phyloP scores from a whole-genome alignment of 2,329 filamentous ascomycete genomes.

The Botrytis aclada region DNA sequence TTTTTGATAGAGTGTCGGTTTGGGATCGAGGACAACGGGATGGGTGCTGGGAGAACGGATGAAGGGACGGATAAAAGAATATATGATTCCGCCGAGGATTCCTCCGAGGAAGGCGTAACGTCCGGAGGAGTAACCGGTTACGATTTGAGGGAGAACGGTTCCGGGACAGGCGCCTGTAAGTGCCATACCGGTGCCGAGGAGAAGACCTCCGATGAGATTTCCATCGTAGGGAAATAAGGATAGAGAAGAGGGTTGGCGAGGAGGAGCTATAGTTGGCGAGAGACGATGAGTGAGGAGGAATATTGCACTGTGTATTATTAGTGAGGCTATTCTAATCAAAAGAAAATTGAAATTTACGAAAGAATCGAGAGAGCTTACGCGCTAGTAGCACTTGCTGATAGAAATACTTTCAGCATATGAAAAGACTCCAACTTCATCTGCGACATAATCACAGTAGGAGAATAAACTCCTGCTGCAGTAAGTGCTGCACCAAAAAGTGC shows the following conservation, averaged over 20 bases:
- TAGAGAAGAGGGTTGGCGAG: constrained; percentile 17
- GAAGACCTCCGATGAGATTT: constrained; percentile 60
- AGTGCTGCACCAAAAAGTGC: constrained; percentile 61
- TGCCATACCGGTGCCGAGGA: constrained; percentile 65
- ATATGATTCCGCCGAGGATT: constrained; percentile 51
- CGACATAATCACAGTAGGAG: constrained; percentile 56
- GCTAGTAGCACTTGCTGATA: constrained; percentile 60
- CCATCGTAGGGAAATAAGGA: constrained; percentile 57
- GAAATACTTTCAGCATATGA: constrained; percentile 64
- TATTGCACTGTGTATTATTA: constrained; percentile 26
- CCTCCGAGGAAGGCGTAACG: constrained; percentile 53
- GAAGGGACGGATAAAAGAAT: constrained; percentile 35
- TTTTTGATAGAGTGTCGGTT: constrained; percentile 29
- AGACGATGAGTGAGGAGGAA: constrained; percentile 40
- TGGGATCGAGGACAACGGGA: background rate
- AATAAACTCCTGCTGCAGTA: constrained; percentile 57
- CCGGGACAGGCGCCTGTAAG: constrained; percentile 64
- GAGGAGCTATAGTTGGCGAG: constrained; percentile 10
- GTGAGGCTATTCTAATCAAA: background rate
- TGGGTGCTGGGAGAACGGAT: constrained; percentile 10
- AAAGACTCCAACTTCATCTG: constrained; percentile 61
- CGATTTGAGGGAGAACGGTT: constrained; percentile 60
- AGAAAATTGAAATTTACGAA: background rate
- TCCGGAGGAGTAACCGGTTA: constrained; percentile 50
- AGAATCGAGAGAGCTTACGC: constrained; percentile 47